A percentile compares a stretch with the other conserved stretches of the same genome.
Conservation (phyloP, 345 rosid genomes). For the Gossypium turneri region DNA sequence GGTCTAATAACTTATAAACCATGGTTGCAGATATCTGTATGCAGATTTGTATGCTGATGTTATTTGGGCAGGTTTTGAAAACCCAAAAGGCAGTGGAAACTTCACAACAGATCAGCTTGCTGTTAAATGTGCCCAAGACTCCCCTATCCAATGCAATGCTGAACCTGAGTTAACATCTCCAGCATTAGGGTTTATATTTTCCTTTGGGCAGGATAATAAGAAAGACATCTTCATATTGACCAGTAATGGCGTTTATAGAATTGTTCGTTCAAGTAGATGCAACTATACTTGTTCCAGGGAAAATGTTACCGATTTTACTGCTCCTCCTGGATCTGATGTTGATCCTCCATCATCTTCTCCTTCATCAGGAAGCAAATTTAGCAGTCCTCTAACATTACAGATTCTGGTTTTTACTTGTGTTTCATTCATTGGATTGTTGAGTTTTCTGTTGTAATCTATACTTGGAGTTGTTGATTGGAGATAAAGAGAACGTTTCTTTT, state of each 20-base stretch:
- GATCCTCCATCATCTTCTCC: constrained; percentile 2
- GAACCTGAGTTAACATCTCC: constrained; percentile 17
- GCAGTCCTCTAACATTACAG: neutral
- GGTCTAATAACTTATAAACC: neutral
- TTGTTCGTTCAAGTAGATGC: constrained; percentile 31
- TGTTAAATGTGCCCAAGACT: constrained; percentile 24
- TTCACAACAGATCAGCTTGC: constrained; percentile 21
- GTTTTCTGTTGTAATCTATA: neutral
- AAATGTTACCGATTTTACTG: neutral
- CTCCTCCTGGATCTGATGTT: neutral
- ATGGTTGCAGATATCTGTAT: constrained; percentile 27
- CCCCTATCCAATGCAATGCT: constrained; percentile 27
- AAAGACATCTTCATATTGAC: constrained; percentile 30
- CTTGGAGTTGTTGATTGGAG: too few species aligned
- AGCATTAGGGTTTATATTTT: constrained; percentile 24
- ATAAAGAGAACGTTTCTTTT: too few species aligned
- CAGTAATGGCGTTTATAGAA: constrained; percentile 31
- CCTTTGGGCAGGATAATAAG: constrained; percentile 30
- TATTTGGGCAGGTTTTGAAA: constrained; percentile 34
- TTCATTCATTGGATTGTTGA: neutral
- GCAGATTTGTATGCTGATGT: constrained; percentile 32
- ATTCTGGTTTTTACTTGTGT: neutral
- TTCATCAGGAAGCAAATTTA: neutral
- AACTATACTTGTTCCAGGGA: constrained; percentile 30
- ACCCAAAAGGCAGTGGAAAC: constrained; percentile 26